A percentile compares a stretch with the other conserved stretches of the same genome.
Conservation (phyloP, 2,329 filamentous ascomycete genomes). For the Mycosphaerella sp. region DNA sequence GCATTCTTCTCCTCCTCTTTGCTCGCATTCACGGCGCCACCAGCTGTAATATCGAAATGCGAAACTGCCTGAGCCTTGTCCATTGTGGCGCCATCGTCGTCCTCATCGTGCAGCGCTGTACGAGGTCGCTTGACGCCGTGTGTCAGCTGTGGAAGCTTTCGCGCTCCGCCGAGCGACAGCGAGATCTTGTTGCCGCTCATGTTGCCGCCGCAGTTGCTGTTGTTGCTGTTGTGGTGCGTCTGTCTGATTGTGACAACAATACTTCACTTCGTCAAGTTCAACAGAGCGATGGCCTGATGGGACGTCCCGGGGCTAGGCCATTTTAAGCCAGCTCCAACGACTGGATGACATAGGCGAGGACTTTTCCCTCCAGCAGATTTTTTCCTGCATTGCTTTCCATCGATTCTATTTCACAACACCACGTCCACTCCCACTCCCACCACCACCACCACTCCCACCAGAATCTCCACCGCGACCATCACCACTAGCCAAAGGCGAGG, state of each 20-base stretch:
- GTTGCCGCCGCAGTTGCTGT: neutral
- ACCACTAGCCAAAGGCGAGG: too few relatives aligned
- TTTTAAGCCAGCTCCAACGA: neutral
- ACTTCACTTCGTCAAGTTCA: neutral
- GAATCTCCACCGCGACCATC: too few relatives aligned
- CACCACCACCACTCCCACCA: too few relatives aligned
- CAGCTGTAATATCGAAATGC: conserved; percentile 48
- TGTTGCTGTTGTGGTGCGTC: neutral
- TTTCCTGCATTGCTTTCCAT: neutral
- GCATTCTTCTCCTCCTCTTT: conserved; percentile 34
- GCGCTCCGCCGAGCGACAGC: conserved; percentile 28
- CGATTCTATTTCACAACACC: neutral
- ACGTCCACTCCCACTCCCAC: neutral
- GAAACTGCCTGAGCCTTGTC: conserved; percentile 43
- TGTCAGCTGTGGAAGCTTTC: conserved; percentile 23
- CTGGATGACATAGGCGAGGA: too few relatives aligned
- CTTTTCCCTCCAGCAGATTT: neutral
- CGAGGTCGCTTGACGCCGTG: conserved; percentile 40
- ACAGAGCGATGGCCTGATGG: neutral
- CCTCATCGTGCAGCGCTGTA: conserved; percentile 37
- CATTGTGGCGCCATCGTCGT: conserved; percentile 49
- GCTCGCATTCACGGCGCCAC: conserved; percentile 44
- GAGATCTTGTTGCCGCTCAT: conserved; percentile 28
- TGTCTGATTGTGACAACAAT: neutral
- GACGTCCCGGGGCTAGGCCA: neutral